phyloP scores from a whole-genome alignment of 768 basidiomycete species.

The Trametes meyenii region DNA sequence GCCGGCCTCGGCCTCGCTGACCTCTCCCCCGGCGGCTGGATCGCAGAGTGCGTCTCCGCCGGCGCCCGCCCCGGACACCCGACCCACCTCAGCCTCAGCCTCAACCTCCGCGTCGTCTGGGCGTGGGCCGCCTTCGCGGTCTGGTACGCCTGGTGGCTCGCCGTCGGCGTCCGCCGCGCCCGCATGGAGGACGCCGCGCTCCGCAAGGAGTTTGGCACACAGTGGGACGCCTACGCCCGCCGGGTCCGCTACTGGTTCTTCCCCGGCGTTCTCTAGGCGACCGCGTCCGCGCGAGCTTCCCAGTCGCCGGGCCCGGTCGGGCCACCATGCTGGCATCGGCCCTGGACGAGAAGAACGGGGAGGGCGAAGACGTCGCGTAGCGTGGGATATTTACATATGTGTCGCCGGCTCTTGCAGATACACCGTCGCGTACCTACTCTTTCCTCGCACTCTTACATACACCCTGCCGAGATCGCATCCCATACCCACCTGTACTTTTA shows the following conservation, averaged over 20 bases:
- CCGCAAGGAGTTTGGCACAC: slow-evolving; percentile 20
- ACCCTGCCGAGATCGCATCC: not conserved
- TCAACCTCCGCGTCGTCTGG: not conserved
- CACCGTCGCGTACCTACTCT: not conserved
- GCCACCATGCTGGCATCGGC: too few relatives aligned
- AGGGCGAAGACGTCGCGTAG: not conserved
- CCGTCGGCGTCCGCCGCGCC: slow-evolving; percentile 21
- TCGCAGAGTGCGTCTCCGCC: slow-evolving; percentile 23
- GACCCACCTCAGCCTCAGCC: not conserved
- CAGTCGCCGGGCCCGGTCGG: too few relatives aligned
- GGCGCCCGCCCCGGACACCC: not conserved
- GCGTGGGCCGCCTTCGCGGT: slow-evolving; percentile 21
- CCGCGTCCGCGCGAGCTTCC: not conserved
- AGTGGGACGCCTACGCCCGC: slow-evolving; percentile 28
- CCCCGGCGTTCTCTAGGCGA: slow-evolving; percentile 22
- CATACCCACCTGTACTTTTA: slow-evolving; percentile 7
- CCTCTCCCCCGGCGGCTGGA: slow-evolving; percentile 27
- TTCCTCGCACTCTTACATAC: not conserved
- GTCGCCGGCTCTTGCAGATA: not conserved
- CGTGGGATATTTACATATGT: not conserved
- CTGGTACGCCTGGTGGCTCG: slow-evolving; percentile 24
- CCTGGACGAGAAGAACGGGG: too few relatives aligned
- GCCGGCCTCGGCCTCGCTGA: slow-evolving; percentile 22
- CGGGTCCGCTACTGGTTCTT: slow-evolving; percentile 27
- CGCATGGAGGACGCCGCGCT: slow-evolving; percentile 26